Evolutionary conservation across 805 yeast species (phyloP).

Genomic region (Candida loeiensis): DNA sequence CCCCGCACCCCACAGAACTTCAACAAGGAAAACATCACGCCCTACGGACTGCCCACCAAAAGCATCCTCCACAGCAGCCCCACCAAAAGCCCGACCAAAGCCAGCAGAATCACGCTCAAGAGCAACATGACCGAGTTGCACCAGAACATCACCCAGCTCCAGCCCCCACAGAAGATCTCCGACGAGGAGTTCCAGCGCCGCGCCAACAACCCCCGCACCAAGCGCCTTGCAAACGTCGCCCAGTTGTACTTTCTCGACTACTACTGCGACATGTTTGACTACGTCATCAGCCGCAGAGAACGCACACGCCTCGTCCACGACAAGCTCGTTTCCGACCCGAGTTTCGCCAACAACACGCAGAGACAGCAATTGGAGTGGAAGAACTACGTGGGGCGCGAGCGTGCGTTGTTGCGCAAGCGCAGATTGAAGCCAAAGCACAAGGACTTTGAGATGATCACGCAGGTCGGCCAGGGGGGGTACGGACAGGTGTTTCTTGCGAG

Average conservation of each 20-base stretch:
- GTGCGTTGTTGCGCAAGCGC: conserved; percentile 79
- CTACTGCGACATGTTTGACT: conserved; percentile 93
- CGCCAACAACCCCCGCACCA: conserved; percentile 71
- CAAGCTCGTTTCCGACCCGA: conserved; percentile 51
- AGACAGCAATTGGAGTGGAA: conserved; percentile 56
- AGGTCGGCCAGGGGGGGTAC: conserved; percentile 99
- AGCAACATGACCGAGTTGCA: conserved; percentile 10
- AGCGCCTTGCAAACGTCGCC: conserved; percentile 83
- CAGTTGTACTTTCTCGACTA: conserved; percentile 93
- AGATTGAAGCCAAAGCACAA: conserved; percentile 90
- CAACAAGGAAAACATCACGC: conserved; percentile 38
- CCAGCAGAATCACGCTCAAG: neutral
- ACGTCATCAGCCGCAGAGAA: conserved; percentile 81
- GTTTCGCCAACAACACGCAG: conserved; percentile 30
- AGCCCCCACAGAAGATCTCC: conserved; percentile 21
- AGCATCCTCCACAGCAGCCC: conserved; percentile 35
- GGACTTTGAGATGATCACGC: conserved; percentile 94
- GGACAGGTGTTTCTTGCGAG: conserved; percentile 98
- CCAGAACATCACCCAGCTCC: conserved; percentile 29
- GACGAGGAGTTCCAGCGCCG: conserved; percentile 50
- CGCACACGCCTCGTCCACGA: conserved; percentile 69
- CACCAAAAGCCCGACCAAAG: conserved; percentile 6
- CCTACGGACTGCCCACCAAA: conserved; percentile 32
- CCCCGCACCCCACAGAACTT: conserved; percentile 16
- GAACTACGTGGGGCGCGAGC: conserved; percentile 77